Evolutionary conservation across 371 early-diverging fungal genomes (phyloP).

Genomic region (Catenaria anguillulae): DNA sequence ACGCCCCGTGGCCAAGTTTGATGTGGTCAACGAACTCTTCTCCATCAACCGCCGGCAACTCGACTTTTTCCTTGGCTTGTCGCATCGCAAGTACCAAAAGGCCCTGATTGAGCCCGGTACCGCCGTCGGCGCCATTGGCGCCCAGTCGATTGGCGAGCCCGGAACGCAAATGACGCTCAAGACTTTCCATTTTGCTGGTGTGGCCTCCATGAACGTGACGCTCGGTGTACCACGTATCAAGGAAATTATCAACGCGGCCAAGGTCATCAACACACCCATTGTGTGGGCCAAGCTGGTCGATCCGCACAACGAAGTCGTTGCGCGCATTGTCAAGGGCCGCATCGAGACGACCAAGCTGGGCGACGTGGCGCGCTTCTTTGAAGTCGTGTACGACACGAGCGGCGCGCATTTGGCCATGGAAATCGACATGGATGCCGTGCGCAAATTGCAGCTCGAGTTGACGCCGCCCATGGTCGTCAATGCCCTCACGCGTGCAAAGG

Average conservation of each 20-base stretch:
- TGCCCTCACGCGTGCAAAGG: not conserved
- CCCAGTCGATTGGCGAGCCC: slow-evolving; percentile 99
- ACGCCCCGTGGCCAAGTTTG: slow-evolving; percentile 41
- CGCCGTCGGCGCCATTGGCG: slow-evolving; percentile 99
- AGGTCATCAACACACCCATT: slow-evolving; percentile 93
- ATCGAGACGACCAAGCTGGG: slow-evolving; percentile 41
- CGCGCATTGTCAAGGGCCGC: slow-evolving; percentile 38
- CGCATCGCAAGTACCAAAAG: slow-evolving; percentile 73
- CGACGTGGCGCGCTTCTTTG: slow-evolving; percentile 74
- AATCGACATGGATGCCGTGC: slow-evolving; percentile 7
- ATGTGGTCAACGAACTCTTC: slow-evolving; percentile 50
- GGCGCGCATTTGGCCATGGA: slow-evolving; percentile 39
- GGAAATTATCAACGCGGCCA: slow-evolving; percentile 97
- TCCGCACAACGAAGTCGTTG: slow-evolving; percentile 59
- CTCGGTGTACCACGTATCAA: slow-evolving; percentile 99
- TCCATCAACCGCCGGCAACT: slow-evolving; percentile 66
- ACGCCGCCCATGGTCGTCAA: not conserved
- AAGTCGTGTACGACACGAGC: slow-evolving; percentile 62
- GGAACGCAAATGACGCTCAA: slow-evolving; percentile 99
- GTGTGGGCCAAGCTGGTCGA: slow-evolving; percentile 62
- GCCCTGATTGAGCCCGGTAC: slow-evolving; percentile 92
- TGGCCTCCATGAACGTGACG: slow-evolving; percentile 92
- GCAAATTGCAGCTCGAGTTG: slow-evolving; percentile 10
- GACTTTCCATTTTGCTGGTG: slow-evolving; percentile 99
- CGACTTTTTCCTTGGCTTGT: slow-evolving; percentile 67